These are phyloP conservation scores for Arabidopsis hybrid DNA, from an alignment of 441 rosid species.

Conservation along the genomic window DNA sequence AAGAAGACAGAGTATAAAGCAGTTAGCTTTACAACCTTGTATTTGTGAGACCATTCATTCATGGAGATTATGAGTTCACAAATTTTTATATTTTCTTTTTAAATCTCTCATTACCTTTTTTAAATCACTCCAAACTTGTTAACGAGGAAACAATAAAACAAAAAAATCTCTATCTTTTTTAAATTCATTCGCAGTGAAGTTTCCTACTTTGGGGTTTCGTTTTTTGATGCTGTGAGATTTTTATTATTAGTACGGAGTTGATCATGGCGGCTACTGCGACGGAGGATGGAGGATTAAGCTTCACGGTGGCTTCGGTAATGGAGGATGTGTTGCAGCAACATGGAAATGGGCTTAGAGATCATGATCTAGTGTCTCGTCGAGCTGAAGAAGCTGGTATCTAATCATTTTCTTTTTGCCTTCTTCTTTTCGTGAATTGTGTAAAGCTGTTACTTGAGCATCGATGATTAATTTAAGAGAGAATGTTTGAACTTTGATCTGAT, in stretches of 20 bases:
- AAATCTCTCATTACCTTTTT: constrained; percentile 33
- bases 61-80: constrained; percentile 41
- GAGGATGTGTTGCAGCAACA: constrained; percentile 89
- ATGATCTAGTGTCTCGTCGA: constrained; percentile 76
- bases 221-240: constrained; percentile 30
- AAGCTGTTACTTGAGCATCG: constrained; percentile 1
- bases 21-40: constrained; percentile 50
- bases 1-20: constrained; percentile 49
- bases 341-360: constrained; percentile 59
- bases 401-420: neutral
- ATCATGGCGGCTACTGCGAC: constrained; percentile 50
- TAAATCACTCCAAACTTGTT: neutral
- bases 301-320: constrained; percentile 81
- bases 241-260: neutral
- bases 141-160: neutral
- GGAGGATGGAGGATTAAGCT: constrained; percentile 60
- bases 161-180: neutral
- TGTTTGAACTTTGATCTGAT: constrained; percentile 29
- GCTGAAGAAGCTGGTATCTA: constrained; percentile 83
- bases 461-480: neutral
- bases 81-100: constrained; percentile 2
- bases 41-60: constrained; percentile 42
- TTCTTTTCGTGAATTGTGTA: constrained; percentile 3
- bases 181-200: neutral
- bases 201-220: neutral